phyloP scores from a whole-genome alignment of 306 rosid genomes.

The Albizia julibrissin region DNA sequence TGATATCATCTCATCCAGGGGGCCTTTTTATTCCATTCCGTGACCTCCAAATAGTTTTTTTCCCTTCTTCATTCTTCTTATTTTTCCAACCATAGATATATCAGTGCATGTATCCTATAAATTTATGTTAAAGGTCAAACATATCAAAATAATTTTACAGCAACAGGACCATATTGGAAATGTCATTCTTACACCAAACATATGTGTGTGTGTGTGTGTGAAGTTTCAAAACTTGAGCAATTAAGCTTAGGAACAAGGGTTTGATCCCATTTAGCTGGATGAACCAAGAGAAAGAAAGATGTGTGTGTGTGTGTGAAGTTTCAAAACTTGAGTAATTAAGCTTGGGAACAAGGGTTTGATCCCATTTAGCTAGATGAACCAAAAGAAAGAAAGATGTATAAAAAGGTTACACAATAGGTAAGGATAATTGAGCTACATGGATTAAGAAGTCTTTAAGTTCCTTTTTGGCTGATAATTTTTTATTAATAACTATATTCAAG shows the following conservation, averaged over 20 bases:
- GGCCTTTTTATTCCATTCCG: constrained; percentile 43
- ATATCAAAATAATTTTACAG: constrained; percentile 37
- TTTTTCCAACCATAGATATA: neutral
- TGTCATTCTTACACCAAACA: constrained; percentile 50
- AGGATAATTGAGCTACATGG: neutral
- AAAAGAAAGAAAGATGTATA: neutral
- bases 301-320: neutral
- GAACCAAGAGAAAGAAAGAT: too few species aligned
- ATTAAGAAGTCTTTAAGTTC: neutral
- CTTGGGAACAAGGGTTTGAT: neutral
- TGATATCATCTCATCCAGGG: neutral
- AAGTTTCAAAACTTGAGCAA: too few species aligned
- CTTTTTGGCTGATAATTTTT: neutral
- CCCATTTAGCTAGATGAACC: neutral
- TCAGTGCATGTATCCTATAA: constrained; percentile 41
- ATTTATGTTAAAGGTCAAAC: constrained; percentile 51
- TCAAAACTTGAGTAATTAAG: neutral
- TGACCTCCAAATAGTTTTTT: constrained; percentile 1
- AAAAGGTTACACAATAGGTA: neutral
- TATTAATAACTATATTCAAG: neutral
- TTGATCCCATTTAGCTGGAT: too few species aligned
- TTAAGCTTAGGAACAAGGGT: too few species aligned
- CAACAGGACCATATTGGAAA: constrained; percentile 40
- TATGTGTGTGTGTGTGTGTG: too few species aligned
- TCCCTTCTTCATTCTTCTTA: neutral